These are phyloP conservation scores for Aspergillus puulaauensis DNA, from an alignment of 2,329 filamentous ascomycete genomes.

Conservation along the genomic window DNA sequence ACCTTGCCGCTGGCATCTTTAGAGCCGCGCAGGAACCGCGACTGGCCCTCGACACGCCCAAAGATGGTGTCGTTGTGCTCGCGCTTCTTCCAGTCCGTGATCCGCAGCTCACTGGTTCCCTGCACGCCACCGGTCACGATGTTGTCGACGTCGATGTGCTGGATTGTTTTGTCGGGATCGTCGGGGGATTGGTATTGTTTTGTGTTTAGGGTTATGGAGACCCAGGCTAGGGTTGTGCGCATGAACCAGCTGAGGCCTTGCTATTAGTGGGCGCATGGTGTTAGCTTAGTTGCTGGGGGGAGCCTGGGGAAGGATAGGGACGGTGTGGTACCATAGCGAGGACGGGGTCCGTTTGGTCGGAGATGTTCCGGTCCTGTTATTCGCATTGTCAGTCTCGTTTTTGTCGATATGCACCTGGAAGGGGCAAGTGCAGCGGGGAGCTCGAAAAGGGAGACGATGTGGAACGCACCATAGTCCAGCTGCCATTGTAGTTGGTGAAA, in stretches of 20 bases:
- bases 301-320: constrained; percentile 2
- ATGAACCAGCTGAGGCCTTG: constrained; percentile 71
- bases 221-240: constrained; percentile 69
- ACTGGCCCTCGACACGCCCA: constrained; percentile 65
- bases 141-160: constrained; percentile 72
- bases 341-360: constrained; percentile 66
- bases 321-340: constrained; percentile 56
- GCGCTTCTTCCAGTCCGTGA: constrained; percentile 58
- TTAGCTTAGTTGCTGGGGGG: constrained; percentile 2
- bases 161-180: constrained; percentile 43
- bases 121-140: constrained; percentile 68
- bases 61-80: constrained; percentile 78
- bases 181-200: constrained; percentile 58
- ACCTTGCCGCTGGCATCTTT: constrained; percentile 39
- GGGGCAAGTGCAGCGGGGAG: neutral
- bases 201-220: constrained; percentile 66
- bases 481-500: constrained; percentile 66
- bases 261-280: constrained; percentile 22
- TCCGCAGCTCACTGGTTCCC: constrained; percentile 61
- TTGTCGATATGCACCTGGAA: neutral
- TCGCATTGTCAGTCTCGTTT: neutral
- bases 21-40: constrained; percentile 47
- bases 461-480: constrained; percentile 66
- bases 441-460: neutral
- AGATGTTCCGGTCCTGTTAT: constrained; percentile 70